Base-by-base conservation (phyloP, 148 eudicot species). In the Vaccinium corymbosum region DNA sequence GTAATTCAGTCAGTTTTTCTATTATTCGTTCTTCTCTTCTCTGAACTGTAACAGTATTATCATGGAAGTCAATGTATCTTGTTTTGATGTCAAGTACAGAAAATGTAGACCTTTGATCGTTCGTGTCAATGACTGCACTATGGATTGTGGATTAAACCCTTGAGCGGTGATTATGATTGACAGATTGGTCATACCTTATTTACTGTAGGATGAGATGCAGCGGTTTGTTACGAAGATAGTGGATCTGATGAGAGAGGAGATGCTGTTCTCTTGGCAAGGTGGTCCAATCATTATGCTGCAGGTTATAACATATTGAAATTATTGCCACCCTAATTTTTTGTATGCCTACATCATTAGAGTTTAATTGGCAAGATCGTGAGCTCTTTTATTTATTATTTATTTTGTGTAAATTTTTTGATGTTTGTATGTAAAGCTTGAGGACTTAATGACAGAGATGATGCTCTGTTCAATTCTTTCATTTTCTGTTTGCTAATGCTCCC, bases 221-320 rank as follows among this genome's bases (percentile, higher is more conserved):
- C 90, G 89, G 8, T 96, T 88, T 87, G 99, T 96, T 70, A 92
- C 88, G 72, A 96, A 90, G 93, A 93, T 96, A 89, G 99, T 96
- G 57, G 93, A 92, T 86, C 78, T 96, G 88, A 94, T 96, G 99
- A 91, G 84, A 80, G 90, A 92, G 55, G 95, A 94, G 84, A 90
- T 75, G 82, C 97, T 96, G 22, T 92, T 94, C 84, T 94, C 97
- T 84, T 96, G 99, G 99, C 99, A 96, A 92, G 99, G 99, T 78
- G 99, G 99, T 82, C 99, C 99, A 57, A 89, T 96, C 72, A 94
- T 96, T 84, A 62, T 96, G 93, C 80, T 94, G 94, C 99, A 96
- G 99, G 99, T 95, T 88, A 64, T 84, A 27, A 48, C 49, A 48
- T 19, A 48, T 78, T 82, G 74, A 72, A 51, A 57, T 72, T 9